Evolutionary conservation across 495 filamentous ascomycete species (phyloP).

Genomic region (Hypoxylon rickii): DNA sequence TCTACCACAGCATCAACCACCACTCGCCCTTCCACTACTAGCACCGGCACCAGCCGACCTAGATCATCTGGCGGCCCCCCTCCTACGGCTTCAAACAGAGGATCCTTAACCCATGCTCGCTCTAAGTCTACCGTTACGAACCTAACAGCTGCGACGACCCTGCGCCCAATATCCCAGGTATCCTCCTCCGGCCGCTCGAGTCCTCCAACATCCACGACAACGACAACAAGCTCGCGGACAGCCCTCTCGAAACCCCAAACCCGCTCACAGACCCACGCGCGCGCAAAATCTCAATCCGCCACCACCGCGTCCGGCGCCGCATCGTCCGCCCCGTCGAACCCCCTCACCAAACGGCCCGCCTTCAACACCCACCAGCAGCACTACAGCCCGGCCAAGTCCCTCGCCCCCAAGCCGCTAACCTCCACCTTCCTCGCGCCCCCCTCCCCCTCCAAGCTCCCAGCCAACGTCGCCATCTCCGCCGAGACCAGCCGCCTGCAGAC

Average conservation of each 20-base stretch:
- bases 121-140: slow-evolving; percentile 49
- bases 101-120: slow-evolving; percentile 33
- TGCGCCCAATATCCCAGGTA: slow-evolving; percentile 46
- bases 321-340: slow-evolving; percentile 2
- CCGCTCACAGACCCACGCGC: slow-evolving; percentile 23
- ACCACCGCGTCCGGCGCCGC: slow-evolving; percentile 8
- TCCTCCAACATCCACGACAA: slow-evolving; percentile 29
- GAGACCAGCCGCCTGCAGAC: slow-evolving; percentile 68
- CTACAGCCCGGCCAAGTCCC: slow-evolving; percentile 66
- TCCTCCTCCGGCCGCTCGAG: slow-evolving; percentile 31
- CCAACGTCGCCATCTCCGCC: slow-evolving; percentile 59
- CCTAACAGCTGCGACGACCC: slow-evolving; percentile 47
- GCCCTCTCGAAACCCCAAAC: slow-evolving; percentile 14
- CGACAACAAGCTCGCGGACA: slow-evolving; percentile 2
- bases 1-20: slow-evolving; percentile 19
- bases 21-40: slow-evolving; percentile 28
- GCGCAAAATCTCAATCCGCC: slow-evolving; percentile 18
- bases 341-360: slow-evolving; percentile 49
- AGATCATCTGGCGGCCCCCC: slow-evolving; percentile 31
- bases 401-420: slow-evolving; percentile 60
- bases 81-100: slow-evolving; percentile 9
- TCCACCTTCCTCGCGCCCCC: slow-evolving; percentile 57
- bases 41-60: slow-evolving; percentile 15
- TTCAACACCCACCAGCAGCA: slow-evolving; percentile 73
- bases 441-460: slow-evolving; percentile 55